Percentiles rank a stretch among this genome's conserved stretches.
These are phyloP conservation scores for Leccinum variicolor DNA, from an alignment of 768 basidiomycete species.

Conservation along the genomic window DNA sequence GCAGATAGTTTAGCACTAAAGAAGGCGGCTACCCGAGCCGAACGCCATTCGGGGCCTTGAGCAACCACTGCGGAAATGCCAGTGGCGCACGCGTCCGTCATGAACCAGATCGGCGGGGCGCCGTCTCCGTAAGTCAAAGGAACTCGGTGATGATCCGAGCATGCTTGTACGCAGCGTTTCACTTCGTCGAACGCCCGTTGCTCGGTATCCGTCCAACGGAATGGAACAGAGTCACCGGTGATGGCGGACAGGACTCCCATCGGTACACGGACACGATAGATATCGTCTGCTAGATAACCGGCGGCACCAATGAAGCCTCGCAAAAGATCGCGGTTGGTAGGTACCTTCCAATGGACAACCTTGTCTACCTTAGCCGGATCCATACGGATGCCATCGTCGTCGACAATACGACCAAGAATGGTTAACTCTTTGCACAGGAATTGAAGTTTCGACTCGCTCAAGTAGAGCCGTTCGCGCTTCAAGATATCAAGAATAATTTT, in stretches of 20 bases:
- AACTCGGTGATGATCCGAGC: background rate
- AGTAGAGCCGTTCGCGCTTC: conserved; percentile 32
- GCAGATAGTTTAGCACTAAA: background rate
- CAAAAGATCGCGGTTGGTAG: background rate
- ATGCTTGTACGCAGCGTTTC: background rate
- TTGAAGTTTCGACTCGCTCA: conserved; percentile 33
- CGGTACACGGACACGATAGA: background rate
- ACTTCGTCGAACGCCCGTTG: background rate
- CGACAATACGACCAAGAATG: conserved; percentile 35
- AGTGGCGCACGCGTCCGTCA: background rate
- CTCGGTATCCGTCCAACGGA: background rate
- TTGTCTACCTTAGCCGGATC: conserved; percentile 43
- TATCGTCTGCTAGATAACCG: background rate
- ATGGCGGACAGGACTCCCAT: background rate
- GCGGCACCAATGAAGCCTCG: background rate
- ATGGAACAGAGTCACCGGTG: background rate
- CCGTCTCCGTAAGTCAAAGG: background rate
- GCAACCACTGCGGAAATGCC: background rate
- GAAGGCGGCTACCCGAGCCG: background rate
- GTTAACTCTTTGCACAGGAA: conserved; percentile 31
- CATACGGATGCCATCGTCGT: conserved; percentile 39
- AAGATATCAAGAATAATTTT: conserved; percentile 34
- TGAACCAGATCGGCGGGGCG: background rate
- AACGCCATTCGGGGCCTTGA: background rate
- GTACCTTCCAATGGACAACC: conserved; percentile 17